Evolutionary conservation across 1,284 basidiomycete genomes (phyloP), one percentile per base, ranked within the genome.

Genomic region (Irpex sp.): DNA sequence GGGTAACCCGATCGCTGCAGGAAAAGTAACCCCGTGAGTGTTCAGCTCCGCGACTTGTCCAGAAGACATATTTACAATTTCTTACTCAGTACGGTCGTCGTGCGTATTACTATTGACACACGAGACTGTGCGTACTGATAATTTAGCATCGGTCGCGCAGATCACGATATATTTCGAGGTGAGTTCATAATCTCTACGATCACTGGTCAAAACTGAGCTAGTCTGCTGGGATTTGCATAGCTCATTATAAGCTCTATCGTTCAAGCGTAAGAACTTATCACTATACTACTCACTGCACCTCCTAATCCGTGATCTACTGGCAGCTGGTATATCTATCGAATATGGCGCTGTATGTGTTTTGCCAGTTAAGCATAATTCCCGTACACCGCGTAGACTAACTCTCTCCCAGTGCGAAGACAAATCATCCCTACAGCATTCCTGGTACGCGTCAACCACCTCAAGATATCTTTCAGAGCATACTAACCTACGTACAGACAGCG

Each of bases 1-100:
- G 44, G 74, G 69, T 15, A 60, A 74, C n/a, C 24, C 62, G 11
- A 38, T 20, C 3, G 38, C 38, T 64, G 24, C 32, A 13, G n/a
- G 11, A 11, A 18, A 64, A 13, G 62, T 64, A 13, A 27, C 42
- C 62, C 24, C 18, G 62, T 64, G 24, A 64, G 15, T 32, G 27
- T 15, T 24, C 22, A n/a, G 59, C 10, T 22, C 22, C 49, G 49
- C 49, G n/a, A 27, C 27, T n/a, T 54, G 49, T 24, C 22, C 7
- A 60, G 11, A 11, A 60, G 15, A 60, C 59, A 4, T 9, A 60
- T n/a, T 60, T 24, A 59, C 22, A 3, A 3, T 59, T 15, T 20
- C 58, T 11, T 49, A 11, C 10, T 49, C 18, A 59, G 58, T n/a
- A 59, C n/a, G 15, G 58, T 59, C 20, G 58, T 22, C 3, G 58